Base-by-base conservation (phyloP, 2,329 filamentous ascomycete species). In the Talaromyces atroroseus region DNA sequence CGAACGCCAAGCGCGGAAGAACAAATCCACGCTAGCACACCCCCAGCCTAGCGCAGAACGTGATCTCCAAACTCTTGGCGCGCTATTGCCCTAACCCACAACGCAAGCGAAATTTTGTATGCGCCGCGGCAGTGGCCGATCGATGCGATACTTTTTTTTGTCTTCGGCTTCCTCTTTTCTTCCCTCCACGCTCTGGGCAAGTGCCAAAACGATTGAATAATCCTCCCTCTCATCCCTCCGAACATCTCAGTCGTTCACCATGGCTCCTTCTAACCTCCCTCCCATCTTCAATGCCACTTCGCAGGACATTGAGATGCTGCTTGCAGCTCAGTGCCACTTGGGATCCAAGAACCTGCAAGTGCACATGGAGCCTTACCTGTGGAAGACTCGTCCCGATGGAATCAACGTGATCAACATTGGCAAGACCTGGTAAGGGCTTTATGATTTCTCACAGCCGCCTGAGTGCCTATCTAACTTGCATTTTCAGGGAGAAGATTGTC, bases 311-410 rank as follows among this genome's bases (percentile, higher is more conserved):
- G 94, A 99, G 89, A 94, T 92, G 89, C 90, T 99, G 75, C 89
- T 99, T 71, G 89, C 92, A 74, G 92, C 95, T 73, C 92, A 97
- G 82, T 86, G 83, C 81, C 95, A 99, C 81, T 86, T 97, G 71
- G 94, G 94, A 73, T 90, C 88, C 81, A 97, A 97, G 90, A 99
- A 99, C 87, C 79, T 99, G 72, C 94, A 97, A 85, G 90, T 95
- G 76, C 92, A 97, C 84, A 97, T 96, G 91, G 90, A 95, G 82
- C 89, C 91, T 69, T 99, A 99, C 85, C 88, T 99, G 74, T 99
- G 92, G 92, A 99, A 99, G 89, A 96, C 91, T 78, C 90, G 94
- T 76, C 88, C 90, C 66, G 95, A 99, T 73, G 94, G 94, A 81
- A 88, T 99, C 82, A 99, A 99, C 79, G 85, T 99, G 68, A 84